phyloP scores from a whole-genome alignment of 169 alveolate genomes.

The Pseudocohnilembus persalinus region DNA sequence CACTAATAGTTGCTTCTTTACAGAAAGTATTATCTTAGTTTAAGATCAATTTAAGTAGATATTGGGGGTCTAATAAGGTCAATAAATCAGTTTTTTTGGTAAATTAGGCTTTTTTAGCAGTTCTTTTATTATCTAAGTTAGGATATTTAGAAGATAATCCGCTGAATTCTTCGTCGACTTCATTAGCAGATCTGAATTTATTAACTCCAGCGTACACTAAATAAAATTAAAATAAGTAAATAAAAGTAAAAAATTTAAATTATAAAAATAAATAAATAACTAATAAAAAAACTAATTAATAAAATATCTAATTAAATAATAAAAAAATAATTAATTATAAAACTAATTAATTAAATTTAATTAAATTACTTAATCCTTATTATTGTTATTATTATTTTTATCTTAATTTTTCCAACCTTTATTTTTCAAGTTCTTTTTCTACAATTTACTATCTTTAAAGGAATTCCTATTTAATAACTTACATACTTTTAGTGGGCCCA shows the following conservation, averaged over 20 bases:
- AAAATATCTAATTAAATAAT: not conserved
- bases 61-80: conserved; percentile 13
- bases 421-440: conserved; percentile 13
- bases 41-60: not conserved
- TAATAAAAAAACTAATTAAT: not conserved
- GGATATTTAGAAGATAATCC: conserved; percentile 1
- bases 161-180: not conserved
- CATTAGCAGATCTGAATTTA: conserved; percentile 18
- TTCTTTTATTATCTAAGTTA: conserved; percentile 10
- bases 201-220: conserved; percentile 21
- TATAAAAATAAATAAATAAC: not conserved
- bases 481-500: conserved; percentile 21
- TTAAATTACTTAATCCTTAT: conserved; percentile 3
- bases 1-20: not conserved
- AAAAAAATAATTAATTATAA: not conserved
- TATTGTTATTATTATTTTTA: conserved; percentile 25
- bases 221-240: not conserved
- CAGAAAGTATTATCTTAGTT: conserved; percentile 14
- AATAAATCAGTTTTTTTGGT: not conserved
- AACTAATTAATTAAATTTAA: not conserved
- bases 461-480: conserved; percentile 27
- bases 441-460: conserved; percentile 20
- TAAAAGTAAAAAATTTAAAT: not conserved
- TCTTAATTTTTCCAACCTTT: conserved; percentile 25
- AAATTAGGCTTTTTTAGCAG: not conserved